Percentiles rank a stretch among this genome's conserved stretches.
phyloP scores from a whole-genome alignment of 1,284 basidiomycete genomes.

The Cutaneotrichosporon sp. region DNA sequence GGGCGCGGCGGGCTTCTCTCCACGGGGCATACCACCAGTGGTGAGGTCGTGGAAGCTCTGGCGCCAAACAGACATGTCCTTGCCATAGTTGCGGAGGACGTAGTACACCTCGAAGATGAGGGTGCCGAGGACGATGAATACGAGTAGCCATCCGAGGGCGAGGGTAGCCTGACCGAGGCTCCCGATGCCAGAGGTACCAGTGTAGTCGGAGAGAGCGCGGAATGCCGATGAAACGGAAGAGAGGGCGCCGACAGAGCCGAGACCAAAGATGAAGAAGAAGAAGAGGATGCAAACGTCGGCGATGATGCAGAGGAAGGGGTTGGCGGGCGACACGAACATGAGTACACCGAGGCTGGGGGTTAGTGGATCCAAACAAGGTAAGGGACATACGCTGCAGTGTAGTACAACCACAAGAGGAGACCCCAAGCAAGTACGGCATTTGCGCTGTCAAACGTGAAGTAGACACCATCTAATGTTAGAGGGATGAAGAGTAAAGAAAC shows the following conservation, averaged over 20 bases:
- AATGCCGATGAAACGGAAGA: conserved; percentile 6
- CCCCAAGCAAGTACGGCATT: conserved; percentile 41
- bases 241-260: conserved; percentile 18
- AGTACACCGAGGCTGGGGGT: conserved; percentile 16
- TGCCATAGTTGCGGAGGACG: conserved; percentile 34
- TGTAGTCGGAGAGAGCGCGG: background rate
- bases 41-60: conserved; percentile 39
- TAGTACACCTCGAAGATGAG: conserved; percentile 40
- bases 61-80: conserved; percentile 29
- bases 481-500: background rate
- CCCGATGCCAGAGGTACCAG: background rate
- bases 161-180: conserved; percentile 35
- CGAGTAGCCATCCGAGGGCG: conserved; percentile 46
- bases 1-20: background rate
- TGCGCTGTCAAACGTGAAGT: conserved; percentile 19
- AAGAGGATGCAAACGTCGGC: conserved; percentile 12
- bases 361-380: background rate
- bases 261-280: conserved; percentile 22
- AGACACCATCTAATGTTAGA: background rate
- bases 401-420: conserved; percentile 34
- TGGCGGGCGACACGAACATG: conserved; percentile 15
- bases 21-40: conserved; percentile 11
- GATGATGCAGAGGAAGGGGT: conserved; percentile 13
- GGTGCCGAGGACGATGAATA: conserved; percentile 41
- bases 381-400: conserved; percentile 34